Conservation (phyloP, 768 basidiomycete species). For the Imleria badia region DNA sequence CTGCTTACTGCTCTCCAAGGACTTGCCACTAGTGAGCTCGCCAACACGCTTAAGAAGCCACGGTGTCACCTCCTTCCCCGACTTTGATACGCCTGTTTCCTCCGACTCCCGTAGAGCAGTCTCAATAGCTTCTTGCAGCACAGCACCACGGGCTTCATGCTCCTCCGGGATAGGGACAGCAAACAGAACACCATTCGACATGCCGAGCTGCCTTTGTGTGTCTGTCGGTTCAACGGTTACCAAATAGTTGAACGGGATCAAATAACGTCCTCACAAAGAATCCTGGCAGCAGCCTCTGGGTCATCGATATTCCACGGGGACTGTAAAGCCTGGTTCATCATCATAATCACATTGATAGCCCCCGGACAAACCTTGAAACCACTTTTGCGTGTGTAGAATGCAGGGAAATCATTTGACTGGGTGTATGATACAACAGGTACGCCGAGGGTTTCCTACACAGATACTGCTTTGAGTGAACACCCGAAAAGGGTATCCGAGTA, state of each 20-base stretch:
- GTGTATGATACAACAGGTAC: slow-evolving; percentile 87
- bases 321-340: slow-evolving; percentile 37
- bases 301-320: slow-evolving; percentile 75
- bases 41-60: slow-evolving; percentile 86
- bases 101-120: slow-evolving; percentile 84
- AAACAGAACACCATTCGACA: slow-evolving; percentile 77
- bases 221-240: slow-evolving; percentile 42
- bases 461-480: neutral
- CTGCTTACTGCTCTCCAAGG: slow-evolving; percentile 66
- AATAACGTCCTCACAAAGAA: slow-evolving; percentile 61
- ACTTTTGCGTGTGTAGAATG: slow-evolving; percentile 85
- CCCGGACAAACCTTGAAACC: slow-evolving; percentile 58
- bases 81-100: slow-evolving; percentile 70
- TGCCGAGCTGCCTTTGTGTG: slow-evolving; percentile 64
- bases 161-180: slow-evolving; percentile 87
- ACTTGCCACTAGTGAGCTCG: slow-evolving; percentile 75
- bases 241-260: neutral
- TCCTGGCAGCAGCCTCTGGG: slow-evolving; percentile 64
- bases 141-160: slow-evolving; percentile 63
- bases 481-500: neutral
- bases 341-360: neutral
- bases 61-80: slow-evolving; percentile 91
- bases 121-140: slow-evolving; percentile 76
- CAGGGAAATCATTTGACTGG: slow-evolving; percentile 80
- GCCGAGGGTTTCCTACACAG: slow-evolving; percentile 83